Evolutionary conservation across 176 grass and related monocot species (phyloP), one percentile per base, ranked within the genome.

Genomic region (Ensete glaucum): DNA sequence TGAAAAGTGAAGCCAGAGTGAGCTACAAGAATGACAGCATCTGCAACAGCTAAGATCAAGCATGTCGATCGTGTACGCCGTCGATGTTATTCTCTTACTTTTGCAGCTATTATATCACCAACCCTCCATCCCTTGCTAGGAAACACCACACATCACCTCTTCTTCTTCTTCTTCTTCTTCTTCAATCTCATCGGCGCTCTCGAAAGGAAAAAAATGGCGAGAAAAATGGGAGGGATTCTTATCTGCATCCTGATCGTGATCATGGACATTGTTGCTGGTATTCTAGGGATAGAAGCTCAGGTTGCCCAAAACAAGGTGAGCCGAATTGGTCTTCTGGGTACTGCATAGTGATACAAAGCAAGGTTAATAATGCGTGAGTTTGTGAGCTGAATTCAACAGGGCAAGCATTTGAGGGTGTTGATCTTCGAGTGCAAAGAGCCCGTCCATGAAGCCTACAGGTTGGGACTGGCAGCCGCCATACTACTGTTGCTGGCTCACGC

Each of bases 341-440:
- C 34, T 4, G 34, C 34, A 6, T 43, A 43, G 34, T 43, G 34
- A 43, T 0, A 43, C 4, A 3, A n/a, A n/a, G n/a, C 4, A 43
- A 43, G 34, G 34, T 6, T 6, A 43, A 43, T 6, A 43, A 43
- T 43, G 34, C 34, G 34, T 6, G 34, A 43, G 34, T 43, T 43
- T 43, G 34, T 43, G 34, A 43, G 34, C 34, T 43, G n/a, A n/a
- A n/a, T n/a, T 43, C 34, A 6, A 43, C 71, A 99, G 95, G 72
- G 71, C 57, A 85, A 88, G 62, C 79, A 84, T 15, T 82, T 99
- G 76, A 87, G 59, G 16, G 64, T 99, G 77, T 88, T 91, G 70
- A 85, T 99, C 85, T 89, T 99, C 71, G 73, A 94, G 72, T 99
- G 95, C 17, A 88, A 91, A 82, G 82, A 91, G 81, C 88, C 95